A percentile compares a stretch with the other conserved stretches of the same genome.
These are phyloP conservation scores for Globisporangium canariense DNA, from an alignment of 352 stramenopile genomes.

Conservation along the genomic window DNA sequence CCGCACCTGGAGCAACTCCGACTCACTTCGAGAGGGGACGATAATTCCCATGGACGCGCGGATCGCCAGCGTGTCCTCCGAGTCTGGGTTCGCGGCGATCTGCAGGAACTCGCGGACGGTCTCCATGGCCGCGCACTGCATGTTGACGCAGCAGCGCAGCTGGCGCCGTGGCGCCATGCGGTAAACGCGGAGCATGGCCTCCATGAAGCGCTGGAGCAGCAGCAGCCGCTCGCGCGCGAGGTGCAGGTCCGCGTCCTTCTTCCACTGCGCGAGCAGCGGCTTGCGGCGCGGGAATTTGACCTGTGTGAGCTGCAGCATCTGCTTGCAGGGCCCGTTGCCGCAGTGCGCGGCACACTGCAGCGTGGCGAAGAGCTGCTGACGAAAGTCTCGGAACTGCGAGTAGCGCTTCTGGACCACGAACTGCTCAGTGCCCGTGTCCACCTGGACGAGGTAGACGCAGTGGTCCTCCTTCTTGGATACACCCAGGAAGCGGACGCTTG, in stretches of 20 bases:
- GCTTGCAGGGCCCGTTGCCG: conserved; percentile 37
- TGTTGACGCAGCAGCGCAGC: conserved; percentile 55
- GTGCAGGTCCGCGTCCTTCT: conserved; percentile 27
- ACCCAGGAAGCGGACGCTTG: conserved; percentile 39
- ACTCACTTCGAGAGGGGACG: not conserved
- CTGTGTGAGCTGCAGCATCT: conserved; percentile 33
- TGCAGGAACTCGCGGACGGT: conserved; percentile 50
- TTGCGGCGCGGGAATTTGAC: conserved; percentile 60
- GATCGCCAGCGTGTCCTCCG: conserved; percentile 14
- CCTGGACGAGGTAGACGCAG: conserved; percentile 53
- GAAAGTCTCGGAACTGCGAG: conserved; percentile 69
- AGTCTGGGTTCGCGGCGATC: conserved; percentile 23
- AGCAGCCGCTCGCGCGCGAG: conserved; percentile 28
- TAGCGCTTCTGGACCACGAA: conserved; percentile 65
- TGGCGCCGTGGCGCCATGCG: conserved; percentile 40
- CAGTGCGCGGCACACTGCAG: conserved; percentile 26
- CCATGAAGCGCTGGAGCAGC: conserved; percentile 50
- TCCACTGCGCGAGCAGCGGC: conserved; percentile 20
- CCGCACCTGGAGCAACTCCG: not conserved
- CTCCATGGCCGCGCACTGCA: conserved; percentile 38
- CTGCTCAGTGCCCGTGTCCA: conserved; percentile 46
- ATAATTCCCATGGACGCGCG: not conserved
- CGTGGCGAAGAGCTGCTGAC: conserved; percentile 34
- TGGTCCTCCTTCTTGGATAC: conserved; percentile 35
- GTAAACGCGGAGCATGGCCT: conserved; percentile 51